Conservation (phyloP, 345 rosid species). For the Pseudoturritis turrita region DNA sequence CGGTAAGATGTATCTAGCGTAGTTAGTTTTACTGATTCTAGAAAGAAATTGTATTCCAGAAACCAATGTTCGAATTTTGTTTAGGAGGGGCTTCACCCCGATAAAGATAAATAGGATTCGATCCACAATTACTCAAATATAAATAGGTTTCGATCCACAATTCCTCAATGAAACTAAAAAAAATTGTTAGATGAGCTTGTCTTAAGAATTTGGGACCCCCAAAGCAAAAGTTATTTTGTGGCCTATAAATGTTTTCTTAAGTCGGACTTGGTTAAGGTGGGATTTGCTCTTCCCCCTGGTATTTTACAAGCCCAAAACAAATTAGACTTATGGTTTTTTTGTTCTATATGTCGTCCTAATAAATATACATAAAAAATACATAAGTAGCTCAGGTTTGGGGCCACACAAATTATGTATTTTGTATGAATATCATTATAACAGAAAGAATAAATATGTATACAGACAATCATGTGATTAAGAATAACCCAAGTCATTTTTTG, state of each 20-base stretch:
- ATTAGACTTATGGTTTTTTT: neutral
- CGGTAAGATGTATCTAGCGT: constrained; percentile 5
- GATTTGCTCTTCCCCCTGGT: neutral
- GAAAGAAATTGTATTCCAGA: no score
- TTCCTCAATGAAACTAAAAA: no score
- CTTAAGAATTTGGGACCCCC: neutral
- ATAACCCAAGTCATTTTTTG: no score
- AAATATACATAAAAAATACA: neutral
- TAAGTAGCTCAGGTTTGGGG: neutral
- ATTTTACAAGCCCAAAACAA: constrained; percentile 1
- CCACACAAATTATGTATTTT: neutral
- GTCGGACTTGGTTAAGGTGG: neutral
- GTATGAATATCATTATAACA: no score
- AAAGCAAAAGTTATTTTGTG: neutral
- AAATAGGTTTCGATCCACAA: no score
- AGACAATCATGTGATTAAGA: no score
- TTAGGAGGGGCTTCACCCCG: no score
- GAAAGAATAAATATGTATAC: no score
- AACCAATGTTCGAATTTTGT: no score
- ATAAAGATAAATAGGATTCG: no score
- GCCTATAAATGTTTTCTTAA: neutral
- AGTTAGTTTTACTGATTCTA: no score
- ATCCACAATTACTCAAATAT: no score
- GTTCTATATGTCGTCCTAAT: neutral
- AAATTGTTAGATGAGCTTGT: neutral